A percentile compares a stretch with the other conserved stretches of the same genome.
These are phyloP conservation scores for Stipa capillata DNA, from an alignment of 176 grass and related monocot species.

Conservation along the genomic window DNA sequence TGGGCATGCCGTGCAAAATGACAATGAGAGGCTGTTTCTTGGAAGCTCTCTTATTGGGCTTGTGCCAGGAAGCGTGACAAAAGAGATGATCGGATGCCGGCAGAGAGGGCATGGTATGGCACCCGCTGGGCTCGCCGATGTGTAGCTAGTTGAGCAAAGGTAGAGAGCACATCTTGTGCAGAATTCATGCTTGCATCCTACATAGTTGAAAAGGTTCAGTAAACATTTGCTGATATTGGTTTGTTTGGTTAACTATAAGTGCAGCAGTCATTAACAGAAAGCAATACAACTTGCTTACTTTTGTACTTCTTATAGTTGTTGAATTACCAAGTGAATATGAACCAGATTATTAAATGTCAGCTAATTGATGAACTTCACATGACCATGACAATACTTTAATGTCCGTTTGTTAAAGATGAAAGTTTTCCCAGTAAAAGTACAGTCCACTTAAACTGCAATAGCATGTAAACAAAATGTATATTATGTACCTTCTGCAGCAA, in stretches of 20 bases:
- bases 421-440: background rate
- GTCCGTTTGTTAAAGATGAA: background rate
- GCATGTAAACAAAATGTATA: background rate
- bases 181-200: slow-evolving; percentile 96
- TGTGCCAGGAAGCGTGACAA: slow-evolving; percentile 40
- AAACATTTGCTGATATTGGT: background rate
- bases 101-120: slow-evolving; percentile 89
- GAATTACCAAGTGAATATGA: background rate
- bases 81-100: slow-evolving; percentile 67
- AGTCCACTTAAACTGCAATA: background rate
- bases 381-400: background rate
- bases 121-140: slow-evolving; percentile 43
- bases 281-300: background rate
- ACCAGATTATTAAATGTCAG: slow-evolving; percentile 7
- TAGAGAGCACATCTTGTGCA: slow-evolving; percentile 97
- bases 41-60: slow-evolving; percentile 60
- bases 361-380: background rate
- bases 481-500: slow-evolving; percentile 69
- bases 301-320: background rate
- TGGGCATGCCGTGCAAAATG: slow-evolving; percentile 71
- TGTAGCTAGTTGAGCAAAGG: slow-evolving; percentile 76
- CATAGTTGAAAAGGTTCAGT: background rate
- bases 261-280: background rate
- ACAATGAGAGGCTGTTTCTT: slow-evolving; percentile 63
- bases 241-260: background rate